Conservation (phyloP, 805 yeast genomes). For the Starmerella ratchasimensis region DNA sequence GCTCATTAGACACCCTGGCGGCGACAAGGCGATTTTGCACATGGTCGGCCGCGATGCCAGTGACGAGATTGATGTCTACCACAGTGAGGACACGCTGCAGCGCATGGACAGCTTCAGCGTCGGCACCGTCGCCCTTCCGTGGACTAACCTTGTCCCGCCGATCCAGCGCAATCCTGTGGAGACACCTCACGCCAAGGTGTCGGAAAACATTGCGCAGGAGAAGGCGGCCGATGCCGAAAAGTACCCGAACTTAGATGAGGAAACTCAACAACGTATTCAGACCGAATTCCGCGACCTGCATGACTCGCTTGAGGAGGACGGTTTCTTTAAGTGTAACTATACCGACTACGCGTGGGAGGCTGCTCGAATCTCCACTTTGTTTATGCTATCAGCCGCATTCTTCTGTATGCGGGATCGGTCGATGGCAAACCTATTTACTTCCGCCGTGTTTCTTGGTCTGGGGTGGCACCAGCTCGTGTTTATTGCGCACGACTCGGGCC, state of each 20-base stretch:
- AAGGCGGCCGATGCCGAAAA: conserved; percentile 41
- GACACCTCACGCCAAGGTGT: conserved; percentile 24
- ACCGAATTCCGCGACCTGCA: conserved; percentile 50
- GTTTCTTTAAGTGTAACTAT: conserved; percentile 61
- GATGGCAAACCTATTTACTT: conserved; percentile 31
- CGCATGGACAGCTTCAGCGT: conserved; percentile 45
- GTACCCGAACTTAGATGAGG: conserved; percentile 53
- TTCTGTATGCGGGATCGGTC: conserved; percentile 25
- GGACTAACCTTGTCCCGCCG: conserved; percentile 75
- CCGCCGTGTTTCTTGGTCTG: conserved; percentile 55
- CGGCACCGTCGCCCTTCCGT: conserved; percentile 48
- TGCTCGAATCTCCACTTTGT: conserved; percentile 43
- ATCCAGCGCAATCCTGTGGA: conserved; percentile 62
- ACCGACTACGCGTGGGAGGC: conserved; percentile 59
- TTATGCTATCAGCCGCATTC: conserved; percentile 37
- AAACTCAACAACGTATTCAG: conserved; percentile 48
- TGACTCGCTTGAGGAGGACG: conserved; percentile 37
- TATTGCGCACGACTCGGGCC: conserved; percentile 86
- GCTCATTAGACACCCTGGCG: conserved; percentile 75
- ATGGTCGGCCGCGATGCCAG: conserved; percentile 84
- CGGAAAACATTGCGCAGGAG: conserved; percentile 43
- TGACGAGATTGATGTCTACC: conserved; percentile 81
- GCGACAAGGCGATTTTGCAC: conserved; percentile 70
- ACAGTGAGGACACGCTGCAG: conserved; percentile 41
- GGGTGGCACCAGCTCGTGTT: conserved; percentile 87